These are phyloP conservation scores for Venturia nashicola DNA, from an alignment of 2,329 filamentous ascomycete species.

Conservation along the genomic window DNA sequence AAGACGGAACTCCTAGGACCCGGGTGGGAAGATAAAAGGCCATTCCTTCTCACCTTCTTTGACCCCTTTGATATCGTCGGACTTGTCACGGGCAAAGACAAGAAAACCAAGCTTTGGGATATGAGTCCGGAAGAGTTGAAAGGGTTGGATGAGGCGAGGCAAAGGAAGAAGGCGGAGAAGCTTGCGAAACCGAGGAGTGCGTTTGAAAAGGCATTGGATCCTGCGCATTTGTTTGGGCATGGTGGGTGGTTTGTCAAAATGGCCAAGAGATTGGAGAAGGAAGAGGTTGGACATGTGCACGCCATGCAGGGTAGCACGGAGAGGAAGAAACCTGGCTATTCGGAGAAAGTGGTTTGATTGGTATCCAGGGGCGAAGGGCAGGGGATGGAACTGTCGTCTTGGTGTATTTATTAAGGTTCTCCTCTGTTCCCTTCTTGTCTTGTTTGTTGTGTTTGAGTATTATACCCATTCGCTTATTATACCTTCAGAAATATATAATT, in stretches of 20 bases:
- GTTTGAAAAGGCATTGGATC: constrained; percentile 6
- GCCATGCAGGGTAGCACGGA: not conserved
- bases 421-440: not conserved
- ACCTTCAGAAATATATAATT: too few species aligned
- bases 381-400: too few species aligned
- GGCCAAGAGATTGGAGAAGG: constrained; percentile 2
- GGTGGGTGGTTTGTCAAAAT: not conserved
- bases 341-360: not conserved
- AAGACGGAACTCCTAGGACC: constrained; percentile 39
- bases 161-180: constrained; percentile 6
- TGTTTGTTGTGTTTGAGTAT: not conserved
- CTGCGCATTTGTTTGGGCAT: constrained; percentile 7
- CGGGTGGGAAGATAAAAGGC: constrained; percentile 35
- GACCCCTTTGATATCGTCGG: constrained; percentile 26
- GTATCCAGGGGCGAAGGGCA: not conserved
- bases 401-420: not conserved
- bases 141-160: constrained; percentile 16
- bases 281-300: not conserved
- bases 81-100: constrained; percentile 19
- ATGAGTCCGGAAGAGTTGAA: constrained; percentile 22
- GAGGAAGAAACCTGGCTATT: not conserved
- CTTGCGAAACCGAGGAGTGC: not conserved
- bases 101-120: constrained; percentile 25
- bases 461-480: too few species aligned
- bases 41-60: constrained; percentile 28